These are phyloP conservation scores for Noccaea bulbosa DNA, from an alignment of 345 rosid genomes.

Conservation along the genomic window DNA sequence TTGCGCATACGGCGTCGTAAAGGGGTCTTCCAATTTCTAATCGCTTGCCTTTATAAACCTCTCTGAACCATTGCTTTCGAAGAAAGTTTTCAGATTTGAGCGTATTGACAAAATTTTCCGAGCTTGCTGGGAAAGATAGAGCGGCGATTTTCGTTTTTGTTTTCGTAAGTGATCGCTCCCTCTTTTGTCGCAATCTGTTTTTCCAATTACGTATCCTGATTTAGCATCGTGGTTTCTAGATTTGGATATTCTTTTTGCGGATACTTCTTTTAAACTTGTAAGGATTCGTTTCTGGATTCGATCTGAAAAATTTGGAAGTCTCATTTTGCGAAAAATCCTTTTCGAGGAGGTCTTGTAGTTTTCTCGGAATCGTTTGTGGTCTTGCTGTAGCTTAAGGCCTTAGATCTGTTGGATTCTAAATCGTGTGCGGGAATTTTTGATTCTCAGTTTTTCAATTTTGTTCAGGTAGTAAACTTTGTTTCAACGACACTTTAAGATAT, in stretches of 20 bases:
- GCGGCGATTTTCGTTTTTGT: slow-evolving; percentile 7
- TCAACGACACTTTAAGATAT: background rate
- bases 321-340: background rate
- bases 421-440: background rate
- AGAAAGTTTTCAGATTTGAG: slow-evolving; percentile 4
- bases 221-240: slow-evolving; percentile 9
- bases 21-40: slow-evolving; percentile 12
- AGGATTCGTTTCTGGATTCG: background rate
- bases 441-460: background rate
- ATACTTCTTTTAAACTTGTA: background rate
- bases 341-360: background rate
- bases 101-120: slow-evolving; percentile 12
- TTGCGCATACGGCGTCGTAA: slow-evolving; percentile 22
- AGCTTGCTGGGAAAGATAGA: slow-evolving; percentile 16
- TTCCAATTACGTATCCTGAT: slow-evolving; percentile 12
- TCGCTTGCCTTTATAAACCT: slow-evolving; percentile 37
- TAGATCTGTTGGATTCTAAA: slow-evolving; percentile 29
- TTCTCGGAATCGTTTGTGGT: background rate
- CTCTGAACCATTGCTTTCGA: slow-evolving; percentile 18
- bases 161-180: slow-evolving; percentile 29
- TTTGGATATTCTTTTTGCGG: slow-evolving; percentile 14
- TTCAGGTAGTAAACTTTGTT: slow-evolving; percentile 20
- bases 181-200: background rate
- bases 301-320: background rate
- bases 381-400: background rate